A percentile compares a stretch with the other conserved stretches of the same genome.
phyloP scores from a whole-genome alignment of 768 basidiomycete genomes.

The Naganishia vaughanmartiniae region DNA sequence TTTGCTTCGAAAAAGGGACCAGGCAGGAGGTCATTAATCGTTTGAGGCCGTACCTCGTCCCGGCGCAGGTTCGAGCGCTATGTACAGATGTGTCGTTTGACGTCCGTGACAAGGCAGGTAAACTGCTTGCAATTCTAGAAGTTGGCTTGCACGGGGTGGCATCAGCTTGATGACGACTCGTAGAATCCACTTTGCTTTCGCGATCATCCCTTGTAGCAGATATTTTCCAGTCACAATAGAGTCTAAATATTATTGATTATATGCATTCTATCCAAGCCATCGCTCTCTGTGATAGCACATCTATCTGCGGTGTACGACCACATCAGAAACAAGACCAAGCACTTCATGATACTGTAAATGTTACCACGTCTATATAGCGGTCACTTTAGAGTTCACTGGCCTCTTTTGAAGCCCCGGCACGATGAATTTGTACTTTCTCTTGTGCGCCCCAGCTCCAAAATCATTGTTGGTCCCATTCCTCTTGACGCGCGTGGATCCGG shows the following conservation, averaged over 20 bases:
- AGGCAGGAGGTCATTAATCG: conserved; percentile 28
- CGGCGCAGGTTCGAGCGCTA: conserved; percentile 10
- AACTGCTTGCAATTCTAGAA: conserved; percentile 28
- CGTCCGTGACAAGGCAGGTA: conserved; percentile 30
- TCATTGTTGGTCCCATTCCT: neutral
- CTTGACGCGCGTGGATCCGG: neutral
- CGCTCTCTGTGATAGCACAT: too few relatives aligned
- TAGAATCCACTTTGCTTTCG: neutral
- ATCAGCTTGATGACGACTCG: conserved; percentile 1
- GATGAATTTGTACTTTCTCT: conserved; percentile 13
- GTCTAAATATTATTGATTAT: neutral
- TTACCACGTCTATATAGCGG: neutral
- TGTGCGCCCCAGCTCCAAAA: neutral
- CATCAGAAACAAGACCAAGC: neutral
- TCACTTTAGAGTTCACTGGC: neutral
- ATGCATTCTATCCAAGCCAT: neutral
- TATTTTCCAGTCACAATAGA: neutral
- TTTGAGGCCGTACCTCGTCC: conserved; percentile 28
- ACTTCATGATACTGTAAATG: neutral
- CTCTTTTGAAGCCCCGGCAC: conserved; percentile 21
- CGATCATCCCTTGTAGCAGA: neutral
- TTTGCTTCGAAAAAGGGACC: conserved; percentile 10
- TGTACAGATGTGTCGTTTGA: conserved; percentile 29
- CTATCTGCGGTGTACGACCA: neutral
- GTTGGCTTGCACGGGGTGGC: conserved; percentile 9